phyloP scores from a whole-genome alignment of 2,329 filamentous ascomycete species.

The Ophiostoma montium region DNA sequence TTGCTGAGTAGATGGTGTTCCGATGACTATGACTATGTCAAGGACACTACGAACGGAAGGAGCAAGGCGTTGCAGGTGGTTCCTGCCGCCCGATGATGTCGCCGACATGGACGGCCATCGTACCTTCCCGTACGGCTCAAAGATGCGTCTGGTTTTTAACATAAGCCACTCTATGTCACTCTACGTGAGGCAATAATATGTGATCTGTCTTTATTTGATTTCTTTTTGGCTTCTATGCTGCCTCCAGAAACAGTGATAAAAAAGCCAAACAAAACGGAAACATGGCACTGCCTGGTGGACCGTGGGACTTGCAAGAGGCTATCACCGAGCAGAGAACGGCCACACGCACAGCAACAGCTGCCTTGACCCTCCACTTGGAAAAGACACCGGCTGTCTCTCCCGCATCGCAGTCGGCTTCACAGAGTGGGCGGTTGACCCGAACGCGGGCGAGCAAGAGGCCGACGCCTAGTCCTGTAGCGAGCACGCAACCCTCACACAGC shows the following conservation, averaged over 20 bases:
- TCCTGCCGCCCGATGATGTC: neutral
- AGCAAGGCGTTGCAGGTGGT: neutral
- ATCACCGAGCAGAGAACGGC: conserved; percentile 10
- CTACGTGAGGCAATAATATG: no score
- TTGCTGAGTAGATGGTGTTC: no score
- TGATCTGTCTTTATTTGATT: no score
- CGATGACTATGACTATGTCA: neutral
- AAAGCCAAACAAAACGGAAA: neutral
- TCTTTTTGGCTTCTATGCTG: no score
- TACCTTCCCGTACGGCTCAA: neutral
- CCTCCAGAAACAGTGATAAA: neutral
- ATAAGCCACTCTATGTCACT: no score
- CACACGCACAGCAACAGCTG: neutral
- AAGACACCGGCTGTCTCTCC: neutral
- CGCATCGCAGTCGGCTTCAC: neutral
- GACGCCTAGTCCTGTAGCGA: neutral
- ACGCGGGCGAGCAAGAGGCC: neutral
- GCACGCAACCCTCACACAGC: neutral
- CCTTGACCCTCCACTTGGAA: conserved; percentile 3
- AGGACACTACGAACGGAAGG: neutral
- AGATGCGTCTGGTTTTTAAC: no score
- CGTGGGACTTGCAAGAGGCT: conserved; percentile 12
- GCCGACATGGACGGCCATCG: neutral
- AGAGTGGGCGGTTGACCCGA: neutral
- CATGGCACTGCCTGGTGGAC: neutral